These are phyloP conservation scores for Aspergillus sparsus DNA, from an alignment of 495 filamentous ascomycete genomes.

Conservation along the genomic window DNA sequence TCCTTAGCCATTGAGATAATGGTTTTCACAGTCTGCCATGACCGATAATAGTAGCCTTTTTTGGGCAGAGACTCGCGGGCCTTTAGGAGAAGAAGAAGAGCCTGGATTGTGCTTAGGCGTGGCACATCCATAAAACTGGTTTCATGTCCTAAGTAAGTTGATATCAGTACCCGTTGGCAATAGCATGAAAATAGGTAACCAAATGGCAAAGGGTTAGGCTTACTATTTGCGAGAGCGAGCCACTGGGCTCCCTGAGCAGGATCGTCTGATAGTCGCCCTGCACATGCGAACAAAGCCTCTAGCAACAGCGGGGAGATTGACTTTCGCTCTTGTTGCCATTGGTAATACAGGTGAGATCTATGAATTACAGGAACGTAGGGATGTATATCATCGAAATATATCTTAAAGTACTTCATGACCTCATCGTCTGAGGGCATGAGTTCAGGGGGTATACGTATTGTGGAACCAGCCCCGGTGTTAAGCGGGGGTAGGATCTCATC, in stretches of 20 bases:
- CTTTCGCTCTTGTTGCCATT: constrained; percentile 84
- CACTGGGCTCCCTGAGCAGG: constrained; percentile 85
- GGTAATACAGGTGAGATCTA: constrained; percentile 78
- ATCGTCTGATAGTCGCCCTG: constrained; percentile 78
- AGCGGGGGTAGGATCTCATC: constrained; percentile 73
- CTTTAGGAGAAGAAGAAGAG: constrained; percentile 83
- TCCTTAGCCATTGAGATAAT: constrained; percentile 93
- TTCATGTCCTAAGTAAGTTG: constrained; percentile 69
- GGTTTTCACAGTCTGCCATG: constrained; percentile 95
- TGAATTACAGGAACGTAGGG: constrained; percentile 96
- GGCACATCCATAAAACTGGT: constrained; percentile 96
- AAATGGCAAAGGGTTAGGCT: constrained; percentile 30
- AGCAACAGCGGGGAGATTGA: constrained; percentile 90
- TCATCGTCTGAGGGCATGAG: constrained; percentile 90
- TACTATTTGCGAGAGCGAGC: constrained; percentile 90
- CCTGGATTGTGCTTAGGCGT: constrained; percentile 90
- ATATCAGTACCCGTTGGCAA: constrained; percentile 26
- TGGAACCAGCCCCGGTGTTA: constrained; percentile 64
- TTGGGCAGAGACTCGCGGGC: constrained; percentile 89
- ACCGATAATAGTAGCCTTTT: constrained; percentile 94
- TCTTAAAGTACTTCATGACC: constrained; percentile 81
- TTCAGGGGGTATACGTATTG: constrained; percentile 86
- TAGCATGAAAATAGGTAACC: neutral
- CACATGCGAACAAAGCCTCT: constrained; percentile 95
- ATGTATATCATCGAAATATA: constrained; percentile 91